phyloP scores from a whole-genome alignment of 345 rosid genomes.

The Microcos paniculata region DNA sequence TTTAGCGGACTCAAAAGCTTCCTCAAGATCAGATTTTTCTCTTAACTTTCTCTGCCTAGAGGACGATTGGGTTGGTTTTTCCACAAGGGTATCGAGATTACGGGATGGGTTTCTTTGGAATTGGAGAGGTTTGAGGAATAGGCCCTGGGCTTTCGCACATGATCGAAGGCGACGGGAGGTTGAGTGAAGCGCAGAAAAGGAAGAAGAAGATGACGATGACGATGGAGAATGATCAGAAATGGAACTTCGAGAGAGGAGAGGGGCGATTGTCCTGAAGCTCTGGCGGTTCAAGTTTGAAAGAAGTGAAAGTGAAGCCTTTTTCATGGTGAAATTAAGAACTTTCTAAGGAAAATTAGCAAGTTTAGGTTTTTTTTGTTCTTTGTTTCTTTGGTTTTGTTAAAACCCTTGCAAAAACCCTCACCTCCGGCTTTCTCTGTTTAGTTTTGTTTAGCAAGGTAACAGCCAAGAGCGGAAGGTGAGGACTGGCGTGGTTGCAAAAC shows the following conservation, averaged over 20 bases:
- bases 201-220: slow-evolving; percentile 24
- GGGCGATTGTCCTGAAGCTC: slow-evolving; percentile 27
- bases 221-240: slow-evolving; percentile 26
- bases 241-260: slow-evolving; percentile 25
- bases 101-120: slow-evolving; percentile 45
- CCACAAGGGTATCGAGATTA: slow-evolving; percentile 52
- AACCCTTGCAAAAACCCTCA: slow-evolving; percentile 37
- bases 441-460: not conserved
- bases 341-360: not conserved
- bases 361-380: not conserved
- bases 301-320: slow-evolving; percentile 49
- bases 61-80: slow-evolving; percentile 42
- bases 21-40: slow-evolving; percentile 71
- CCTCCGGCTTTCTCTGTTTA: not conserved
- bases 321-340: slow-evolving; percentile 43
- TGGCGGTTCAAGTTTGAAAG: slow-evolving; percentile 44
- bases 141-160: slow-evolving; percentile 39
- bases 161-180: slow-evolving; percentile 24
- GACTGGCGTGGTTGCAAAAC: not conserved
- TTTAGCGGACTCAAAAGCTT: slow-evolving; percentile 77
- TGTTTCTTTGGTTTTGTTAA: slow-evolving; percentile 12
- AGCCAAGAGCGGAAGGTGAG: no score
- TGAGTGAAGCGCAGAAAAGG: slow-evolving; percentile 27
- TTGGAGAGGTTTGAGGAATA: slow-evolving; percentile 28
- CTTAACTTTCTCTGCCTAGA: slow-evolving; percentile 54